Conservation (phyloP, 306 rosid genomes). For the Cicer arietinum region DNA sequence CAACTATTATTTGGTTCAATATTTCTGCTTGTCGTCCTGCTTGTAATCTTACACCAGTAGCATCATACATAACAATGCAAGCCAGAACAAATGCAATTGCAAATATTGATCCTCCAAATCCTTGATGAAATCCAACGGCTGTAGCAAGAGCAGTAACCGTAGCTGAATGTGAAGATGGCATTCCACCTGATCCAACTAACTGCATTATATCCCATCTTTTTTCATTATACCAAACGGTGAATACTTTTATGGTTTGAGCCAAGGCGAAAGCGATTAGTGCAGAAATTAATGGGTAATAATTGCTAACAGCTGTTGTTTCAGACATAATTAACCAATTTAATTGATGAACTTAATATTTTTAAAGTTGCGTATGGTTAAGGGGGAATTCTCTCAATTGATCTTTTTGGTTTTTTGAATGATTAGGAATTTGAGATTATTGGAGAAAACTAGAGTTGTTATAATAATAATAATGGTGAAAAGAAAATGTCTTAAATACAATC, state of each 20-base stretch:
- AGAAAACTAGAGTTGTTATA: no score
- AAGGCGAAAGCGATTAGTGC: conserved; percentile 65
- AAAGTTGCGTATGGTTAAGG: no score
- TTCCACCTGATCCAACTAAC: conserved; percentile 85
- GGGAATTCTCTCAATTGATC: no score
- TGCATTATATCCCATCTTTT: conserved; percentile 75
- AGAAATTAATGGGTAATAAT: conserved; percentile 72
- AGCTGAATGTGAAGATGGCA: conserved; percentile 94
- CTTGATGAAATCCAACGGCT: conserved; percentile 78
- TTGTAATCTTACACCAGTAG: conserved; percentile 89
- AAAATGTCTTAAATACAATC: no score
- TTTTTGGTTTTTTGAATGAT: no score
- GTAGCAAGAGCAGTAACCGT: conserved; percentile 88
- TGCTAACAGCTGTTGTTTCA: conserved; percentile 48
- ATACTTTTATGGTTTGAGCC: conserved; percentile 72
- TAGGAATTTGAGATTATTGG: no score
- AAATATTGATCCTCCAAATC: conserved; percentile 70
- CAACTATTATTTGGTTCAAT: conserved; percentile 82
- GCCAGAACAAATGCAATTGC: conserved; percentile 70
- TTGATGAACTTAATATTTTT: no score
- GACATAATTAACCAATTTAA: no score
- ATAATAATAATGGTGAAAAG: no score
- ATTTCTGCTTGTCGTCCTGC: conserved; percentile 99
- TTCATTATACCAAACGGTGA: conserved; percentile 81
- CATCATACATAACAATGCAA: conserved; percentile 88